Conservation (phyloP, 139 green algal species). For the Pleodorina starrii region DNA sequence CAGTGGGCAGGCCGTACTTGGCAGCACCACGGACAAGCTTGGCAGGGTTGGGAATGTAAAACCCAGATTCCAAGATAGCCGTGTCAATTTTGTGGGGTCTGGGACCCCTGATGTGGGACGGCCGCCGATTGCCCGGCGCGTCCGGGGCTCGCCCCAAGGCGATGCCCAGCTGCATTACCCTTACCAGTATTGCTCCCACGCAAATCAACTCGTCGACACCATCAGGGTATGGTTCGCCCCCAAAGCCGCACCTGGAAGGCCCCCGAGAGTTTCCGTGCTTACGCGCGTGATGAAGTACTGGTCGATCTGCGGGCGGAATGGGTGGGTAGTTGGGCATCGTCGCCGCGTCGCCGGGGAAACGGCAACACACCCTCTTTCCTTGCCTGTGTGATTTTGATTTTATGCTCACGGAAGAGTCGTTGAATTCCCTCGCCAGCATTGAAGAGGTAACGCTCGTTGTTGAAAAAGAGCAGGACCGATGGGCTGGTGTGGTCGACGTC, state of each 20-base stretch:
- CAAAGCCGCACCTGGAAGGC: slow-evolving; percentile 86
- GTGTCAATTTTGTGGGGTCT: no score
- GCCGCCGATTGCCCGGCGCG: no score
- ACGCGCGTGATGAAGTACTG: slow-evolving; percentile 80
- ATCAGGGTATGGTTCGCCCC: no score
- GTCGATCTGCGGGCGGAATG: slow-evolving; percentile 53
- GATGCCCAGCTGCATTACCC: no score
- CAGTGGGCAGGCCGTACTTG: no score
- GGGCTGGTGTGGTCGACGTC: slow-evolving; percentile 83
- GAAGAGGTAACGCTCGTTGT: slow-evolving; percentile 93
- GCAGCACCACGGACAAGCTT: no score
- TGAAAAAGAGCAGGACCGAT: slow-evolving; percentile 93
- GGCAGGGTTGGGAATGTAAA: no score
- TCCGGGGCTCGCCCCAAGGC: no score
- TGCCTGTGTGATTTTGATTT: slow-evolving; percentile 82
- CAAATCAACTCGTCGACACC: no score
- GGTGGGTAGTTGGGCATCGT: neutral
- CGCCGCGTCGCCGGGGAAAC: neutral
- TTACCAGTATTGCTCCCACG: no score
- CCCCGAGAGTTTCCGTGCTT: slow-evolving; percentile 80
- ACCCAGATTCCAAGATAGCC: no score
- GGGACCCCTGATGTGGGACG: no score
- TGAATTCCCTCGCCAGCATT: slow-evolving; percentile 97
- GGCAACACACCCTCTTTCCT: neutral
- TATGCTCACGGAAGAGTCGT: slow-evolving; percentile 88